Conservation (phyloP, 176 grass and related monocot species). For the Zoysia japonica region DNA sequence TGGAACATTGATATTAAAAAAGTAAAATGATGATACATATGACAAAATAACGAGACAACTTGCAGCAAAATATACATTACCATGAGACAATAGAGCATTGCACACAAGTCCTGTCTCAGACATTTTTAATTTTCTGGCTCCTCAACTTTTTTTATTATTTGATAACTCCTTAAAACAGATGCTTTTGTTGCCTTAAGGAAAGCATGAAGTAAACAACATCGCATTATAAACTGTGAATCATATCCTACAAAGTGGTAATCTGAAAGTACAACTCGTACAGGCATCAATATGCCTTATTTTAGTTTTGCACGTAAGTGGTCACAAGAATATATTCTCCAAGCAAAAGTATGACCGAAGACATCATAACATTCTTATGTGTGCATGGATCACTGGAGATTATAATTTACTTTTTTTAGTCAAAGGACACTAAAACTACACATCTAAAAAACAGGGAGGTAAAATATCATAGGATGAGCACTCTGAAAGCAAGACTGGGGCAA, state of each 20-base stretch:
- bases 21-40: neutral
- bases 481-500: neutral
- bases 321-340: neutral
- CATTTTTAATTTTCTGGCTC: neutral
- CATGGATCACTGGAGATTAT: neutral
- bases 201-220: neutral
- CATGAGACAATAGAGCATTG: neutral
- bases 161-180: neutral
- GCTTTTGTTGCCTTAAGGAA: neutral
- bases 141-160: neutral
- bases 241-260: neutral
- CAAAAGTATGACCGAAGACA: conserved; percentile 18
- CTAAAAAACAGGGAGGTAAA: neutral
- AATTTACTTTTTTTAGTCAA: neutral
- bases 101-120: neutral
- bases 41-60: conserved; percentile 1
- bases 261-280: neutral
- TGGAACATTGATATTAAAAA: neutral
- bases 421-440: neutral
- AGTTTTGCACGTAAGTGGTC: neutral
- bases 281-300: neutral
- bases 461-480: neutral
- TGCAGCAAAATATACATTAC: conserved; percentile 19
- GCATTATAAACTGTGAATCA: neutral
- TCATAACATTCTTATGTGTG: neutral